phyloP scores from a whole-genome alignment of 495 filamentous ascomycete species.

The Podospora pseudopauciseta region DNA sequence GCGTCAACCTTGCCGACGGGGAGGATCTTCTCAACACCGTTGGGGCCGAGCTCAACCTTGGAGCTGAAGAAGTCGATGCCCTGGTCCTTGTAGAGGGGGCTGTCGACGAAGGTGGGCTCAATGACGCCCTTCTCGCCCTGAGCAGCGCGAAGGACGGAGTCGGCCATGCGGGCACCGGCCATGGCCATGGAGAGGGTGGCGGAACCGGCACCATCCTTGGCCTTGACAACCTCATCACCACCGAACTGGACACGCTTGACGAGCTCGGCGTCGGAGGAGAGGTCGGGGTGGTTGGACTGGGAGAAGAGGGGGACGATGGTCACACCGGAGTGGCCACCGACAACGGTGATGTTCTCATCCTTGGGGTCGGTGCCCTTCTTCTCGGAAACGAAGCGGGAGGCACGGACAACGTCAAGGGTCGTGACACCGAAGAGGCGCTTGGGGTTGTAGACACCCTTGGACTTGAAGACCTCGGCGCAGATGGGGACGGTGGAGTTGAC shows the following conservation, averaged over 20 bases:
- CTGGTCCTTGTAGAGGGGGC: constrained; percentile 94
- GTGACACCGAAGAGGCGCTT: constrained; percentile 96
- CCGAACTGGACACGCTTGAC: constrained; percentile 96
- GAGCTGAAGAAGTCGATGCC: constrained; percentile 94
- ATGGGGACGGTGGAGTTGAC: constrained; percentile 99
- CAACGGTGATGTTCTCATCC: constrained; percentile 79
- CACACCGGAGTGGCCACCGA: constrained; percentile 95
- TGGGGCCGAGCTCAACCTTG: constrained; percentile 89
- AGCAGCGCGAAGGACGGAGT: constrained; percentile 86
- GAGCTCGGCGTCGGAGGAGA: constrained; percentile 81
- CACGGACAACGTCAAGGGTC: constrained; percentile 94
- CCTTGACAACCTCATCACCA: constrained; percentile 97
- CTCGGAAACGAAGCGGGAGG: constrained; percentile 91
- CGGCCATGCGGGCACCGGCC: constrained; percentile 94
- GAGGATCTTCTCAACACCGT: constrained; percentile 91
- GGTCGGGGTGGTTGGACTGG: constrained; percentile 72
- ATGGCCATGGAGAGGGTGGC: constrained; percentile 98
- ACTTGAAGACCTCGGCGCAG: constrained; percentile 92
- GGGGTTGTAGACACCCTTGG: constrained; percentile 85
- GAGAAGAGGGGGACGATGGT: constrained; percentile 98
- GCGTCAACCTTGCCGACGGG: constrained; percentile 76
- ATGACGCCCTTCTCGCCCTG: constrained; percentile 92
- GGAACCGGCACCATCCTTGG: constrained; percentile 92
- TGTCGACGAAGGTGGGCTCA: constrained; percentile 96
- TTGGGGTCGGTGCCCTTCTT: constrained; percentile 78